Evolutionary conservation across 345 rosid species (phyloP).

Genomic region (Cardamine resedifolia): DNA sequence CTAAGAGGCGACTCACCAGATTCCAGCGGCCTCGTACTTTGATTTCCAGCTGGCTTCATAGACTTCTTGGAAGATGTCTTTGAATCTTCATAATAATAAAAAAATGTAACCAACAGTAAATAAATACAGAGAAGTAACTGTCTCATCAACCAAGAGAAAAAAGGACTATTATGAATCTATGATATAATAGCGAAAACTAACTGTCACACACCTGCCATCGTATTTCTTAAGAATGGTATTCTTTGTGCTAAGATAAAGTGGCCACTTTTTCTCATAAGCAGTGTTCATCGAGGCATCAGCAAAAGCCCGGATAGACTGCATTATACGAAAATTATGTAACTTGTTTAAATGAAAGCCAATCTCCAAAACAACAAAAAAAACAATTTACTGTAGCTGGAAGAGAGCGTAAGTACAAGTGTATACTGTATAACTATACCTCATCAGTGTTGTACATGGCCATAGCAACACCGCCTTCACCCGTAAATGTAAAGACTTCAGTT

Average conservation of each 20-base stretch:
- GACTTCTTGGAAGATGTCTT: conserved; percentile 97
- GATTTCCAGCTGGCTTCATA: conserved; percentile 92
- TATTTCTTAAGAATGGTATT: conserved; percentile 98
- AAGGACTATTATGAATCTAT: background rate
- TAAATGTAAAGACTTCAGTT: conserved; percentile 78
- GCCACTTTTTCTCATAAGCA: conserved; percentile 95
- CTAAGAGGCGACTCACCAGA: conserved; percentile 54
- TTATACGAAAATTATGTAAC: conserved; percentile 7
- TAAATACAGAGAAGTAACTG: background rate
- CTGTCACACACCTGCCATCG: conserved; percentile 79
- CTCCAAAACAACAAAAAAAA: conserved; percentile 6
- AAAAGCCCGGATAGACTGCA: conserved; percentile 79
- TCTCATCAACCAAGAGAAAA: background rate
- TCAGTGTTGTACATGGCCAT: conserved; percentile 96
- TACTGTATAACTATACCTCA: conserved; percentile 53
- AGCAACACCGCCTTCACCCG: conserved; percentile 93
- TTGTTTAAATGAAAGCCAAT: background rate
- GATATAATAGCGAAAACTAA: background rate
- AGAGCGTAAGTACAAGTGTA: background rate
- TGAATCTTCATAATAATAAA: conserved; percentile 61
- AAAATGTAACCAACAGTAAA: conserved; percentile 6
- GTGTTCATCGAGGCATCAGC: conserved; percentile 95
- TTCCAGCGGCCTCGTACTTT: conserved; percentile 92
- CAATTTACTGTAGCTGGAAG: background rate
- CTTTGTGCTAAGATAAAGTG: conserved; percentile 97